A percentile compares a stretch with the other conserved stretches of the same genome.
These are phyloP conservation scores for Ilyonectria robusta DNA, from an alignment of 2,329 filamentous ascomycete genomes.

Conservation along the genomic window DNA sequence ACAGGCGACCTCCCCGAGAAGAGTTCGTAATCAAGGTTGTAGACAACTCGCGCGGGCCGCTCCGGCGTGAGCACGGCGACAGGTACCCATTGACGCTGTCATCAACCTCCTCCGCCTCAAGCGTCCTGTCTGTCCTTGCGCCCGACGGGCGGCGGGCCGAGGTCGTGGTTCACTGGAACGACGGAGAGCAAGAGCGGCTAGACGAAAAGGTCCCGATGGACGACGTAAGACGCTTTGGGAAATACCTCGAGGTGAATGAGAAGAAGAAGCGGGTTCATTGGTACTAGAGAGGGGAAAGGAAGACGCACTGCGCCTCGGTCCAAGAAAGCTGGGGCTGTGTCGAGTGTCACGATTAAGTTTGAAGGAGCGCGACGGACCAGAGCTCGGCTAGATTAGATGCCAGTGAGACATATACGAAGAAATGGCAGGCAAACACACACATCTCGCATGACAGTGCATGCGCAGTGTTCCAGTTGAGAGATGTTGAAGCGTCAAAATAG, in stretches of 20 bases:
- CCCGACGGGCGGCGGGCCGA: conserved; percentile 42
- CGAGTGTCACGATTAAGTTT: conserved; percentile 3
- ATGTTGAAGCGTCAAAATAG: neutral
- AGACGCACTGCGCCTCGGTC: neutral
- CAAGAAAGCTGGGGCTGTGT: neutral
- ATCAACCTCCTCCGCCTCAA: conserved; percentile 29
- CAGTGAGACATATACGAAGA: neutral
- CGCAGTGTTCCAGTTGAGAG: neutral
- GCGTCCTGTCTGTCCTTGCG: conserved; percentile 42
- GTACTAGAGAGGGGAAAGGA: conserved; percentile 12
- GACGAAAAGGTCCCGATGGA: conserved; percentile 38
- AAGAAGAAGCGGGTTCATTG: conserved; percentile 45
- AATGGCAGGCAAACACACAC: neutral
- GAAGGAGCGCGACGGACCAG: conserved; percentile 13
- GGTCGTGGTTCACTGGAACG: conserved; percentile 48
- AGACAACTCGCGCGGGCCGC: conserved; percentile 36
- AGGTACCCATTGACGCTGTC: conserved; percentile 41
- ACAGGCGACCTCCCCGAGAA: neutral
- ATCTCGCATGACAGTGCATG: neutral
- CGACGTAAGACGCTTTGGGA: conserved; percentile 38
- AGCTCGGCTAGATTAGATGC: conserved; percentile 7
- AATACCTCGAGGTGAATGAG: conserved; percentile 44
- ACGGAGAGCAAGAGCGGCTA: conserved; percentile 44
- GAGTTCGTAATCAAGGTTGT: conserved; percentile 40
- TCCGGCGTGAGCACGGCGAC: conserved; percentile 35